phyloP scores from a whole-genome alignment of 495 filamentous ascomycete genomes.

The Penicillium pancosmium region DNA sequence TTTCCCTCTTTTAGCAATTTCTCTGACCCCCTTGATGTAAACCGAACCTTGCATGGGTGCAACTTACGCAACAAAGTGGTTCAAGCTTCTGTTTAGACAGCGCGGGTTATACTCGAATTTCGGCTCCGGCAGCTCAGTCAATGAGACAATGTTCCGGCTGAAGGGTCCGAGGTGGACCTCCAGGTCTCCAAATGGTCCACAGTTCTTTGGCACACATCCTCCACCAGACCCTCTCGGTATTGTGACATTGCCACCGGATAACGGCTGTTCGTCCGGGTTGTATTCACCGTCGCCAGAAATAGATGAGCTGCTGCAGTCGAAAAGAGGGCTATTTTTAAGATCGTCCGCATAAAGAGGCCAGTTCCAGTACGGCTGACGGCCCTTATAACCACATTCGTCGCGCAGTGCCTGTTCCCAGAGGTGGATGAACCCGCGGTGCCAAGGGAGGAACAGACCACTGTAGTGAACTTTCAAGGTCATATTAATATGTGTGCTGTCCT shows the following conservation, averaged over 20 bases:
- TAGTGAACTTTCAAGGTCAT: constrained; percentile 42
- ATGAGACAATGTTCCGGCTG: constrained; percentile 20
- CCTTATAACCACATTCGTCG: constrained; percentile 69
- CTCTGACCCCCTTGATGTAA: neutral
- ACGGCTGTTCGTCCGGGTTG: constrained; percentile 31
- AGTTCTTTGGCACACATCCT: constrained; percentile 54
- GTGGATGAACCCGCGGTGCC: constrained; percentile 67
- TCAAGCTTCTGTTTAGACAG: constrained; percentile 68
- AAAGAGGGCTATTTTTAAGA: constrained; percentile 42
- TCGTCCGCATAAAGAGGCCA: constrained; percentile 45
- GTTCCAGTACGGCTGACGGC: constrained; percentile 58
- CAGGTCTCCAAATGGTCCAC: constrained; percentile 58
- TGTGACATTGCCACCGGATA: constrained; percentile 19
- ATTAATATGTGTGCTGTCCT: constrained; percentile 51
- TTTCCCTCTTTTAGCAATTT: neutral
- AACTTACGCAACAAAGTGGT: constrained; percentile 26
- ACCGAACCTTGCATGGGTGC: neutral
- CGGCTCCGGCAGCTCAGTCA: constrained; percentile 26
- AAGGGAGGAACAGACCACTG: constrained; percentile 57
- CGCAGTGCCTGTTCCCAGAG: constrained; percentile 64
- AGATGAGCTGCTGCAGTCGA: constrained; percentile 48
- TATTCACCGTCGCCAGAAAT: constrained; percentile 52
- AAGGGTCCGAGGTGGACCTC: constrained; percentile 55
- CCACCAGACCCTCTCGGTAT: constrained; percentile 58
- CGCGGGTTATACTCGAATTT: constrained; percentile 56